phyloP scores from a whole-genome alignment of 2,329 filamentous ascomycete species.

The Hortaea werneckii region DNA sequence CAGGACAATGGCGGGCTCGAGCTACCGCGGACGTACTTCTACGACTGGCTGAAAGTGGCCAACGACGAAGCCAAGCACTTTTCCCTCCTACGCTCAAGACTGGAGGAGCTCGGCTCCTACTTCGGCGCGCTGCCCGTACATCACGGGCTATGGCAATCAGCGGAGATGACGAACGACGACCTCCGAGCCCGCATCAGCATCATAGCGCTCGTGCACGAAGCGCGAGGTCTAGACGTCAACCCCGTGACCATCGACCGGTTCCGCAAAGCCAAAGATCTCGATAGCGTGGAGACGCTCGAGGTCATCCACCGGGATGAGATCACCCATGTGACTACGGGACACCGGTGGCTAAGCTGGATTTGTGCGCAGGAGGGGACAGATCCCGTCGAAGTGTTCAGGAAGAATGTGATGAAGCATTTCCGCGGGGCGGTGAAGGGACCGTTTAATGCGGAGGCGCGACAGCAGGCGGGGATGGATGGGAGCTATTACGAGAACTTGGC shows the following conservation, averaged over 20 bases:
- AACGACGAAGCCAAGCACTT: slow-evolving; percentile 11
- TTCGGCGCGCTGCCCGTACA: slow-evolving; percentile 9
- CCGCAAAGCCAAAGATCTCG: slow-evolving; percentile 6
- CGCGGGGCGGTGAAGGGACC: slow-evolving; percentile 8
- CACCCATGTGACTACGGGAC: slow-evolving; percentile 9
- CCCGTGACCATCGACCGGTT: slow-evolving; percentile 8
- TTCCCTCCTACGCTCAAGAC: slow-evolving; percentile 4
- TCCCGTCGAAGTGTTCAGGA: slow-evolving; percentile 7
- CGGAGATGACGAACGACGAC: slow-evolving; percentile 5
- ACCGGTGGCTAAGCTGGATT: slow-evolving; percentile 9
- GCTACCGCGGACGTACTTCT: slow-evolving; percentile 9
- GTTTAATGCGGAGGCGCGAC: slow-evolving; percentile 8
- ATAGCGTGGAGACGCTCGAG: slow-evolving; percentile 7
- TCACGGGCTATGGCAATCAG: slow-evolving; percentile 9
- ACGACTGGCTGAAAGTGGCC: slow-evolving; percentile 10
- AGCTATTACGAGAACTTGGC: slow-evolving; percentile 6
- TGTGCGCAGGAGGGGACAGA: slow-evolving; percentile 8
- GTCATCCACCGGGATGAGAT: slow-evolving; percentile 9
- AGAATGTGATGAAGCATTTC: slow-evolving; percentile 4
- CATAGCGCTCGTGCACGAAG: slow-evolving; percentile 9
- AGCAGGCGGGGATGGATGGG: slow-evolving; percentile 7
- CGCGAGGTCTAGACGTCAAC: slow-evolving; percentile 8
- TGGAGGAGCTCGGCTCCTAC: slow-evolving; percentile 6
- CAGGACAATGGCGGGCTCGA: background rate
- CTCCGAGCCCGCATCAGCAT: slow-evolving; percentile 7